Evolutionary conservation across 441 rosid genomes (phyloP), one percentile per base, ranked within the genome.

Genomic region (Lagerstroemia fauriei): DNA sequence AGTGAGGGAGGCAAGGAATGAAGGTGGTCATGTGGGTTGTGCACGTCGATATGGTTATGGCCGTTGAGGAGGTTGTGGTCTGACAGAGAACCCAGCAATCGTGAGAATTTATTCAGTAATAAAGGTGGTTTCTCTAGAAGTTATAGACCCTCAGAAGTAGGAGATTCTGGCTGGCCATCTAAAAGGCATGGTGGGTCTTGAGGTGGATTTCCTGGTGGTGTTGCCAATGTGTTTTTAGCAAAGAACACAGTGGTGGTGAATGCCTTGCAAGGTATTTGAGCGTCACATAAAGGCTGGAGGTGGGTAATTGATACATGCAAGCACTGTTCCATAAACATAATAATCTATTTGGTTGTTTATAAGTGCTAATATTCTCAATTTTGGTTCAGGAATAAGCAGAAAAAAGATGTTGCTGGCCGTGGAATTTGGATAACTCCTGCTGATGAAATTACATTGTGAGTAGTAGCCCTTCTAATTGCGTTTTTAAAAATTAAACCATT

Each of bases 231-330:
- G 92, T 91, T 65, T 90, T 80, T 56, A 86, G 87, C 81, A 86
- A 92, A 59, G 98, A 94, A 16, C 84, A 85, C 14, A 91, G 91
- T 63, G 98, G 92, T 32, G 91, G 90, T 16, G 96, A 89, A 81
- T 92, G 91, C 96, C 94, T 24, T 88, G 92, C 0, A 91, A 97
- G 90, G 1, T 32, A 9, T 92, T 71, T 84, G 99, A 95, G 18
- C 98, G 98, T 11, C 99, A 80, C 81, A 96, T 97, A 83, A 95
- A 97, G 16, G 92, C 98, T 32, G 99, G 94, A 63, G 95, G 90
- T 1, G 96, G 99, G 99, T 95, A 71, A 84, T 95, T 85, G 75
- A 84, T 82, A 38, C 82, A 6, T 74, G 25, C 34, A 34, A 17
- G 72, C 31, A n/a, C 66, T 27, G 56, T 13, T 34, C 16, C 59